Evolutionary conservation across 148 eudicot species (phyloP).

Genomic region (Hydrangea macrophylla): DNA sequence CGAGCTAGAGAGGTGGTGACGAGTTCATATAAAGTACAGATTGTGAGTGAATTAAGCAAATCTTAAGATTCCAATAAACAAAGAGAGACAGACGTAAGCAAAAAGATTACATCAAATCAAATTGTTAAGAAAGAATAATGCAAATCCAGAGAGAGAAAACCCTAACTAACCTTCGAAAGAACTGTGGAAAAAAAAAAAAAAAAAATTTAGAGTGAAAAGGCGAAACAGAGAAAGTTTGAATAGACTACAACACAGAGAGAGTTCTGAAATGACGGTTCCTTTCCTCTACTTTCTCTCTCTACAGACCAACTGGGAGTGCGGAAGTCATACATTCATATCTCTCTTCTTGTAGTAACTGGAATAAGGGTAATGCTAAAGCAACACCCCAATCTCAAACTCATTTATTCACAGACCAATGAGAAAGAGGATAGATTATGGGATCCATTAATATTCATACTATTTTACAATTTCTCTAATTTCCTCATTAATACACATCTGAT

Average conservation of each 20-base stretch:
- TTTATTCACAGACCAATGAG: too few relatives aligned
- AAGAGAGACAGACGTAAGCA: background rate
- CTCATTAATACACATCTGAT: too few relatives aligned
- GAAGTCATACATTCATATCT: constrained; percentile 4
- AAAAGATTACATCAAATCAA: background rate
- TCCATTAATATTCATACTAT: too few relatives aligned
- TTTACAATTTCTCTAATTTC: too few relatives aligned
- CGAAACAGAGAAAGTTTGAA: constrained; percentile 26
- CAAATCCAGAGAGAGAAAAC: constrained; percentile 19
- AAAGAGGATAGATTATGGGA: too few relatives aligned
- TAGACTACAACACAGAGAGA: constrained; percentile 6
- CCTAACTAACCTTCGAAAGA: constrained; percentile 10
- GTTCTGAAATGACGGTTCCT: constrained; percentile 1
- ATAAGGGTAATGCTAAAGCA: too few relatives aligned
- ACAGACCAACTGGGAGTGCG: background rate
- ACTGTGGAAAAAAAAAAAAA: constrained; percentile 12
- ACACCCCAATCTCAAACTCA: too few relatives aligned
- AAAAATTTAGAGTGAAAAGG: too few relatives aligned
- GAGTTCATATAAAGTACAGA: background rate
- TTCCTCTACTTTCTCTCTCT: constrained; percentile 20
- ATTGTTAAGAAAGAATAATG: too few relatives aligned
- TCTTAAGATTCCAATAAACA: background rate
- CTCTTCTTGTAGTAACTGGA: background rate
- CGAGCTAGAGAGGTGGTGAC: background rate
- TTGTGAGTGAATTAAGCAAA: background rate